A percentile compares a stretch with the other conserved stretches of the same genome.
These are phyloP conservation scores for Verticillium isaacii DNA, from an alignment of 2,329 filamentous ascomycete species.

Conservation along the genomic window DNA sequence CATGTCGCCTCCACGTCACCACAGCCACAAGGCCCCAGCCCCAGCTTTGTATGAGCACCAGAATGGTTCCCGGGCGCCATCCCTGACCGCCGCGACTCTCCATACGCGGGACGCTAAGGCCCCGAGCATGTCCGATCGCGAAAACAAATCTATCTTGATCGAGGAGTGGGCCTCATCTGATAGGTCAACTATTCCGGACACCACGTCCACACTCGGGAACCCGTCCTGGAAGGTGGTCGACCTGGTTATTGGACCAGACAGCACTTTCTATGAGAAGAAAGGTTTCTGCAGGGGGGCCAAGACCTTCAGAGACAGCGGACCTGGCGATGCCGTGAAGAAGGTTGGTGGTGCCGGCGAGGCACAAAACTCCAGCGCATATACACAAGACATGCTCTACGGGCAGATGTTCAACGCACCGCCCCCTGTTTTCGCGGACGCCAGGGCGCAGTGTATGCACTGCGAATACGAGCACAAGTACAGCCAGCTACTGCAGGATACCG, in stretches of 20 bases:
- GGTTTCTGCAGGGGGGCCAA: constrained; percentile 34
- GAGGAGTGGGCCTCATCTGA: constrained; percentile 1
- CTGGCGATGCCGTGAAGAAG: constrained; percentile 33
- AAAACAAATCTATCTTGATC: not conserved
- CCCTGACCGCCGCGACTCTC: not conserved
- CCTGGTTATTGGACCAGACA: constrained; percentile 22
- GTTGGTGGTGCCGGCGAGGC: constrained; percentile 23
- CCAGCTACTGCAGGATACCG: constrained; percentile 23
- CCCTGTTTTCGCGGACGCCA: constrained; percentile 6
- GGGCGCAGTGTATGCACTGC: constrained; percentile 16
- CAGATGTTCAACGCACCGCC: constrained; percentile 6
- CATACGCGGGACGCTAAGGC: not conserved
- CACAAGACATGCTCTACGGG: constrained; percentile 9
- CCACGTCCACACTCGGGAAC: not conserved
- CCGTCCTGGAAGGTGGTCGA: not conserved
- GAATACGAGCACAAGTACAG: constrained; percentile 18
- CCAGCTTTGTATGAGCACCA: not conserved
- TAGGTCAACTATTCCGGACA: not conserved
- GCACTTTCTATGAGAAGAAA: constrained; percentile 27
- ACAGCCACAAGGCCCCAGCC: not conserved
- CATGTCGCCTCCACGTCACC: not conserved
- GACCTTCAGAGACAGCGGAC: constrained; percentile 26
- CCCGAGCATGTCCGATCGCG: constrained; percentile 9
- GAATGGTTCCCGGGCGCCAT: not conserved
- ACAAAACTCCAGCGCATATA: constrained; percentile 5